Base-by-base conservation (phyloP, 805 yeast genomes). In the Wickerhamiella parazyma region DNA sequence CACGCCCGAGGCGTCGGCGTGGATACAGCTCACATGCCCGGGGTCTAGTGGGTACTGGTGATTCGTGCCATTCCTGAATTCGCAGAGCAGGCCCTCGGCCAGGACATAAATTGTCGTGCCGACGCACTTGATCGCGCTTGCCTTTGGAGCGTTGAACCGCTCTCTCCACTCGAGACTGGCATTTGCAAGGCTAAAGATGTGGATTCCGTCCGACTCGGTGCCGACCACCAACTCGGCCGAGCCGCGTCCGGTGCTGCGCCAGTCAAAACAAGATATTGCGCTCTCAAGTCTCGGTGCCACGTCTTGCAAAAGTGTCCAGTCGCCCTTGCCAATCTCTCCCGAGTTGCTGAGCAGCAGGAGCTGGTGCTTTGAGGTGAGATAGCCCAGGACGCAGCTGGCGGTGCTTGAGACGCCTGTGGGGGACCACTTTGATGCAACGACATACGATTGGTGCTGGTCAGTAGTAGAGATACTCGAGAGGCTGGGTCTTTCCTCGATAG, bases 321-420 rank as follows among this genome's bases (percentile, higher is more conserved):
- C 36, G 12, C 22, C 20, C 6, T 14, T 22, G 6, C 25, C 21
- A 2, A 26, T 14, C 21, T 21, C 17, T 3, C 43, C 38, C 22
- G 14, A 8, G 17, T 25, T 40, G 11, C 21, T 12, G 11, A 33
- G 21, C 11, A 40, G 6, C 10, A 33, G 12, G 14, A 40, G 33
- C 43, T 33, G 43, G 25, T 18, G 25, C 26, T 40, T 40, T 18
- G 31, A 18, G 9, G 43, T 40, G 10, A 40, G 33, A 17, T 22
- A 19, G 18, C 33, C 18, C 24, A 40, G 33, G 16, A 40, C 33
- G 35, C 43, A 40, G 25, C 43, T 33, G 12, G 24, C 29, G 6
- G 25, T 18, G 6, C 7, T 1, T 1, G 43, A 33, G 31, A 40
- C 10, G 2, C 43, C 43, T 6, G 38, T 40, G 10, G 43, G 43